A percentile compares a stretch with the other conserved stretches of the same genome.
phyloP scores from a whole-genome alignment of 1,284 basidiomycete species.

The Fomitopsis palustris region DNA sequence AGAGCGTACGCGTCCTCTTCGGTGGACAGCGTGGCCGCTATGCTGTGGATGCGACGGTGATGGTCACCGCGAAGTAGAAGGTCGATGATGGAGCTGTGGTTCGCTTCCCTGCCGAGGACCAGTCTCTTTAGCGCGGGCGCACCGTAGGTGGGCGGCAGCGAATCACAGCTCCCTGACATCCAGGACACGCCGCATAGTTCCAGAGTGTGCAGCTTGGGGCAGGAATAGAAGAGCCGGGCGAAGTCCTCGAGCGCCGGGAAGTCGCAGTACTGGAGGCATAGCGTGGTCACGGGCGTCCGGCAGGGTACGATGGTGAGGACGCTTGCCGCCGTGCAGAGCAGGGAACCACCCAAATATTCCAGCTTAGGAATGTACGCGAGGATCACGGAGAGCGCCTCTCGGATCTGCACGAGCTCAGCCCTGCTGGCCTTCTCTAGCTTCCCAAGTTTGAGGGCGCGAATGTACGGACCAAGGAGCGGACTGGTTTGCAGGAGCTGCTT shows the following conservation, averaged over 20 bases:
- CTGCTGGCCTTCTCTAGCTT: slow-evolving; percentile 7
- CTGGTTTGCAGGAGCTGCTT: slow-evolving; percentile 17
- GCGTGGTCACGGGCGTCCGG: slow-evolving; percentile 17
- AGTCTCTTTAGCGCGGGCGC: slow-evolving; percentile 12
- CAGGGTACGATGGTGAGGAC: slow-evolving; percentile 9
- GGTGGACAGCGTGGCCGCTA: slow-evolving; percentile 19
- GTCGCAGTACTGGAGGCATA: slow-evolving; percentile 25
- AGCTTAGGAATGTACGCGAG: slow-evolving; percentile 17
- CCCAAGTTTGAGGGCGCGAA: slow-evolving; percentile 21
- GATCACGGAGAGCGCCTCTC: slow-evolving; percentile 12
- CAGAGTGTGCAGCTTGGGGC: slow-evolving; percentile 21
- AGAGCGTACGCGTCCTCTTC: slow-evolving; percentile 23
- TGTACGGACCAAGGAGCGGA: slow-evolving; percentile 21
- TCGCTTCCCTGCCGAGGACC: slow-evolving; percentile 20
- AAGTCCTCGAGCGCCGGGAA: slow-evolving; percentile 25
- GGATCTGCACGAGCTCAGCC: slow-evolving; percentile 3
- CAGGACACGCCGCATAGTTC: slow-evolving; percentile 24
- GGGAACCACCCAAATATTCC: slow-evolving; percentile 17
- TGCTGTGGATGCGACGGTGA: slow-evolving; percentile 13
- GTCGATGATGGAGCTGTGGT: slow-evolving; percentile 17
- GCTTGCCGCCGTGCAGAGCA: slow-evolving; percentile 15
- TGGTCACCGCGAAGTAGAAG: slow-evolving; percentile 21
- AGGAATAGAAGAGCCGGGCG: slow-evolving; percentile 23
- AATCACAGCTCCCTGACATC: slow-evolving; percentile 1
- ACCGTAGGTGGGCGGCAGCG: neutral